Percentiles rank a stretch among this genome's conserved stretches.
These are phyloP conservation scores for Neurospora sp. DNA, from an alignment of 2,329 filamentous ascomycete species.

Conservation along the genomic window DNA sequence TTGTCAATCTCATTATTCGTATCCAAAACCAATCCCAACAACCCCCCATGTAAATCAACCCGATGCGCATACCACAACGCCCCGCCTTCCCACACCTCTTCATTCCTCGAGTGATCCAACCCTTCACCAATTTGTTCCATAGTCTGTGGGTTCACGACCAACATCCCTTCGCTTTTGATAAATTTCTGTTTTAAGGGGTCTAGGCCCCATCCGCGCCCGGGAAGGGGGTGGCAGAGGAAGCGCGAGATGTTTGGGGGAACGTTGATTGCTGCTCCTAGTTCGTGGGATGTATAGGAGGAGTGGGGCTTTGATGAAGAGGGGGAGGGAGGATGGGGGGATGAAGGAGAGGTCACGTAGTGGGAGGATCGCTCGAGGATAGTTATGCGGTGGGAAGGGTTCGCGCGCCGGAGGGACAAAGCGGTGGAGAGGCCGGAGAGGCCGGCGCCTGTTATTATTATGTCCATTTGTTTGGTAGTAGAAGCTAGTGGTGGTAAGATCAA, in stretches of 20 bases:
- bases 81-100: slow-evolving; percentile 8
- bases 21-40: slow-evolving; percentile 24
- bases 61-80: slow-evolving; percentile 23
- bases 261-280: slow-evolving; percentile 31
- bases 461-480: slow-evolving; percentile 7
- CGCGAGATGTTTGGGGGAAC: slow-evolving; percentile 27
- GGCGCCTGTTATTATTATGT: slow-evolving; percentile 22
- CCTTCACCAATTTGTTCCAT: neutral
- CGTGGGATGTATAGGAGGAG: slow-evolving; percentile 10
- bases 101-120: neutral
- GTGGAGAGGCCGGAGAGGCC: slow-evolving; percentile 24
- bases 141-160: slow-evolving; percentile 3
- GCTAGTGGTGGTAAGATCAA: neutral
- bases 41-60: slow-evolving; percentile 30
- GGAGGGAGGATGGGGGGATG: neutral
- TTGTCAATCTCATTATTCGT: neutral
- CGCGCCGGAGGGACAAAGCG: slow-evolving; percentile 21
- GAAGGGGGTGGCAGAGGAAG: slow-evolving; percentile 14
- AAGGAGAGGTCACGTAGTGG: neutral
- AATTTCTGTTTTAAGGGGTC: slow-evolving; percentile 18
- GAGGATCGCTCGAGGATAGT: slow-evolving; percentile 20
- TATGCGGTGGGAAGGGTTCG: slow-evolving; percentile 15
- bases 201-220: slow-evolving; percentile 20
- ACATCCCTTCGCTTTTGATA: slow-evolving; percentile 7
- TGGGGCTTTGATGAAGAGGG: neutral